phyloP scores from a whole-genome alignment of 306 rosid genomes.

The Cucurbita ficifolia region DNA sequence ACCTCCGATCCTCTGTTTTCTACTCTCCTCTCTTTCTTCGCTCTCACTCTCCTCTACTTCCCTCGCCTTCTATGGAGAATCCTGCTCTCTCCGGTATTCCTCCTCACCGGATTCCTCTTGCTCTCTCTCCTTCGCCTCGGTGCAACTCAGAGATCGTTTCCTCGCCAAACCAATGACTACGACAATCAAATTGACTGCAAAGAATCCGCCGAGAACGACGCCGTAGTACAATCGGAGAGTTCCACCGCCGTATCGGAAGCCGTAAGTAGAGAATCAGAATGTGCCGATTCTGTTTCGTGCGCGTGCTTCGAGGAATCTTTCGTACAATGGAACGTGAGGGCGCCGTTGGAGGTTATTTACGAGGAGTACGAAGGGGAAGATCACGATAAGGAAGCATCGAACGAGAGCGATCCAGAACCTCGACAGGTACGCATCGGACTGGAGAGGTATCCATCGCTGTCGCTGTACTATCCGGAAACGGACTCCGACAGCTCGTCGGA shows the following conservation, averaged over 20 bases:
- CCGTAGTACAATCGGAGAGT: conserved; percentile 12
- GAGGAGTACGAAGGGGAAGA: conserved; percentile 62
- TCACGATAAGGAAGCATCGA: conserved; percentile 12
- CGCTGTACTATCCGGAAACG: conserved; percentile 63
- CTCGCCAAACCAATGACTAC: neutral
- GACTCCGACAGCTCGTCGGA: conserved; percentile 70
- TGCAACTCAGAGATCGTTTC: conserved; percentile 35
- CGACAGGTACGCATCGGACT: conserved; percentile 11
- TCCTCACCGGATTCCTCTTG: conserved; percentile 34
- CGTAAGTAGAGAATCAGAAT: conserved; percentile 18
- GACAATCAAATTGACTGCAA: no score
- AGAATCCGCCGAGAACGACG: neutral
- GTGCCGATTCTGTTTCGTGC: conserved; percentile 24
- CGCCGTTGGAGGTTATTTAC: conserved; percentile 73
- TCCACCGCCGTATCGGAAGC: conserved; percentile 7
- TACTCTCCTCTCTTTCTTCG: conserved; percentile 37
- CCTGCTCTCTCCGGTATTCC: conserved; percentile 41
- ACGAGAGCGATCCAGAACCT: neutral
- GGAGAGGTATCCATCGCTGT: conserved; percentile 35
- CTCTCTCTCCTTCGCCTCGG: conserved; percentile 54
- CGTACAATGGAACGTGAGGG: conserved; percentile 65
- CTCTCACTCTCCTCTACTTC: conserved; percentile 39
- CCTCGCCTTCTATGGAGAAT: conserved; percentile 32
- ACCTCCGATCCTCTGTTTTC: conserved; percentile 38
- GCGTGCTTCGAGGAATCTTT: conserved; percentile 41